Evolutionary conservation across 1,284 basidiomycete genomes (phyloP), one percentile per base, ranked within the genome.

Genomic region (Microbotryum scabiosae): DNA sequence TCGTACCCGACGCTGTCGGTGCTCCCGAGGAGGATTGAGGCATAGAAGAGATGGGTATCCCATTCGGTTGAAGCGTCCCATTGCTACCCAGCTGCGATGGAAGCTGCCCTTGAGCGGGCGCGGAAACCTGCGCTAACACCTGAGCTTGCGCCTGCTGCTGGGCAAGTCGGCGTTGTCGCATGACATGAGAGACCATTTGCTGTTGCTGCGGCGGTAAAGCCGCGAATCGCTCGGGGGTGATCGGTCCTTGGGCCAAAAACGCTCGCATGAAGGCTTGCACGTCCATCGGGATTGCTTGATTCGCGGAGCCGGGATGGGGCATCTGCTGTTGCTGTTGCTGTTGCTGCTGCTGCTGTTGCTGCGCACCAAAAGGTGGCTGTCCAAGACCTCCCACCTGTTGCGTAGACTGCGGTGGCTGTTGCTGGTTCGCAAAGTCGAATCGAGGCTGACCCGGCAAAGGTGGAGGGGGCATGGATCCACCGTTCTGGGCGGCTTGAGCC

Each of bases 31-130:
- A 60, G 58, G 1, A 53, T 46, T 18, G 64, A 44, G 16, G 46
- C 25, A 3, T 46, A 16, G 53, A 60, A 64, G 23, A 53, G 50
- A 44, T 68, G 25, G 50, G 43, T 23, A 58, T 60, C 57, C 66
- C 63, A 43, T 53, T 57, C 43, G 50, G 21, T 2, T 62, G 14
- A 25, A 44, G n/a, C 26, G 43, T 61, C 48, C 30, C 61, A 54
- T 3, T 51, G 52, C 1, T 7, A 56, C 53, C 47, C 51, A 54
- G 14, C 26, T 36, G 20, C 58, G 26, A 45, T 47, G 32, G 25
- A 20, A 49, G 26, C 51, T 50, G 30, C 36, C n/a, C 32, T 5
- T n/a, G 55, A 25, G 4, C 47, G 4, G 55, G 56, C 18, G n/a
- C 41, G 9, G 49, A 50, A n/a, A 26, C 26, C 4, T 21, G 25